Evolutionary conservation across 441 rosid species (phyloP).

Genomic region (Erodium moschatum): DNA sequence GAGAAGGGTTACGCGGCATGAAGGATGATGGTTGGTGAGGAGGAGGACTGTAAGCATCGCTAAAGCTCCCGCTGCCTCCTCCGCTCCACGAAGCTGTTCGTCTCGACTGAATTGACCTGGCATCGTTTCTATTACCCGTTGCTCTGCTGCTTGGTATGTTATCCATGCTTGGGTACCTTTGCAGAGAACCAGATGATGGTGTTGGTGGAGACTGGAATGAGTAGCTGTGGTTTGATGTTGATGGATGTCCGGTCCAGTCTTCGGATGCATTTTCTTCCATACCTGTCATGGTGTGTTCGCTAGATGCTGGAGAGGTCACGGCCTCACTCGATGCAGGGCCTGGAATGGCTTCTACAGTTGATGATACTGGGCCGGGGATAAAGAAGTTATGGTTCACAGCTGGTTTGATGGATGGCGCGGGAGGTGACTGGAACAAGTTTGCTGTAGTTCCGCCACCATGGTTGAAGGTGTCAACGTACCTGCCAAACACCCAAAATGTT

Average conservation of each 20-base stretch:
- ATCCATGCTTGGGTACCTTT: slow-evolving; percentile 57
- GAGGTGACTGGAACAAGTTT: slow-evolving; percentile 59
- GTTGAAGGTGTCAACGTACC: slow-evolving; percentile 79
- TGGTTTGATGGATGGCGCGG: slow-evolving; percentile 57
- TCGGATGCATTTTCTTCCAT: slow-evolving; percentile 27
- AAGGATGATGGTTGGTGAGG: slow-evolving; percentile 27
- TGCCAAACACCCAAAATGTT: no score
- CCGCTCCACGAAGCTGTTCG: slow-evolving; percentile 95
- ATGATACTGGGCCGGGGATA: slow-evolving; percentile 46
- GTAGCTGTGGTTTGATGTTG: slow-evolving; percentile 29
- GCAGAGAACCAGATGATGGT: slow-evolving; percentile 33
- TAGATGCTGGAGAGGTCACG: slow-evolving; percentile 18
- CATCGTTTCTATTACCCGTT: slow-evolving; percentile 24
- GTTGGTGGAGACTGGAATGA: slow-evolving; percentile 34
- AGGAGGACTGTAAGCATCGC: slow-evolving; percentile 30
- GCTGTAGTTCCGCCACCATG: slow-evolving; percentile 48
- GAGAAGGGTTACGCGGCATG: slow-evolving; percentile 26
- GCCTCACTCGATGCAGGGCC: slow-evolving; percentile 28
- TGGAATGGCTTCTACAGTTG: background rate
- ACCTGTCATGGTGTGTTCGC: slow-evolving; percentile 8
- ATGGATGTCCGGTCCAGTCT: slow-evolving; percentile 31
- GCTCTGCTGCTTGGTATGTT: slow-evolving; percentile 30
- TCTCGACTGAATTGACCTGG: slow-evolving; percentile 38
- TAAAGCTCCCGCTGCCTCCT: slow-evolving; percentile 26
- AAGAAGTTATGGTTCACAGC: slow-evolving; percentile 72